phyloP scores from a whole-genome alignment of 768 basidiomycete species.

The Pisolithus microcarpus region DNA sequence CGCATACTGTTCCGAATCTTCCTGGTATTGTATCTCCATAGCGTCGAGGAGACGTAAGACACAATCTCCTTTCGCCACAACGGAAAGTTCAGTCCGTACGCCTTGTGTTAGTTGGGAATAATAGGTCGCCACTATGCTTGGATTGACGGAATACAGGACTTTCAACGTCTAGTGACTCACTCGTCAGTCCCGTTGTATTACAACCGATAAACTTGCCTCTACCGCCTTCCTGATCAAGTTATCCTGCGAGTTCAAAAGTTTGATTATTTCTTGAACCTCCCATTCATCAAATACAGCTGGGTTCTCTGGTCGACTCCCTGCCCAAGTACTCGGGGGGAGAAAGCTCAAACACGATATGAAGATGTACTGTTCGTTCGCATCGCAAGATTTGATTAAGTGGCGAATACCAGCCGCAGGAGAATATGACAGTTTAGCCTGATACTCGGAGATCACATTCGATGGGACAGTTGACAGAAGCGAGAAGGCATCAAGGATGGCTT shows the following conservation, averaged over 20 bases:
- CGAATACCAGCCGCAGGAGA: conserved; percentile 43
- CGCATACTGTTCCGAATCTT: conserved; percentile 57
- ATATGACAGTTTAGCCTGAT: conserved; percentile 4
- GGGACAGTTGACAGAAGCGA: conserved; percentile 22
- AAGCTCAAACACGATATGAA: conserved; percentile 60
- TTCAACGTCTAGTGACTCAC: conserved; percentile 45
- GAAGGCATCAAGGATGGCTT: conserved; percentile 31
- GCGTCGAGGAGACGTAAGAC: conserved; percentile 49
- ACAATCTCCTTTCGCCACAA: conserved; percentile 35
- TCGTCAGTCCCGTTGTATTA: conserved; percentile 1
- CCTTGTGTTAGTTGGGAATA: conserved; percentile 38
- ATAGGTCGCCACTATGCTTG: conserved; percentile 48
- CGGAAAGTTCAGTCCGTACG: conserved; percentile 27
- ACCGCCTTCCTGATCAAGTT: conserved; percentile 53
- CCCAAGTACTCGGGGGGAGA: conserved; percentile 57
- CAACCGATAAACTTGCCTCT: conserved; percentile 5
- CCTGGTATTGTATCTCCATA: conserved; percentile 35
- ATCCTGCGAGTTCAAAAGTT: conserved; percentile 56
- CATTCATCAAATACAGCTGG: conserved; percentile 55
- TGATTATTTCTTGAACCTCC: conserved; percentile 72
- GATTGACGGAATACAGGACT: conserved; percentile 53
- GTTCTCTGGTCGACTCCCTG: conserved; percentile 47
- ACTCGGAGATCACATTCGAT: conserved; percentile 14
- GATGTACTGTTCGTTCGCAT: conserved; percentile 56
- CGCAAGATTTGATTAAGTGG: conserved; percentile 47